Conservation (phyloP, 352 stramenopile species). For the Globisporangium paroecandrum region DNA sequence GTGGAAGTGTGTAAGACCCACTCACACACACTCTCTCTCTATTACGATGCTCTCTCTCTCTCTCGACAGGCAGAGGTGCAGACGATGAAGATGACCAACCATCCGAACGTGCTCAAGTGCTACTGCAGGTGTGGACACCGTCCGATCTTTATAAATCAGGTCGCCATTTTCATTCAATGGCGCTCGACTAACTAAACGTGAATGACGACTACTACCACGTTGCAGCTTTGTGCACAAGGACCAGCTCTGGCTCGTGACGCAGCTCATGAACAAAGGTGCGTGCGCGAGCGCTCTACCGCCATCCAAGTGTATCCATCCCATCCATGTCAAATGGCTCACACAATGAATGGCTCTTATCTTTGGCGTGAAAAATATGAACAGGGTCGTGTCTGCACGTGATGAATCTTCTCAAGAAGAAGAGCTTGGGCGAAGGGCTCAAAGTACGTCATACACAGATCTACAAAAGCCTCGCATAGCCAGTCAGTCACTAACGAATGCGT, state of each 20-base stretch:
- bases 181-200: not conserved
- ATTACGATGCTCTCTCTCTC: not conserved
- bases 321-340: not conserved
- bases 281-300: not conserved
- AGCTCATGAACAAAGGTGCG: constrained; percentile 97
- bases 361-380: constrained; percentile 9
- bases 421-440: constrained; percentile 82
- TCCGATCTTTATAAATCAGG: not conserved
- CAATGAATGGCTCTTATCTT: not conserved
- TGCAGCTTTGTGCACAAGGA: constrained; percentile 95
- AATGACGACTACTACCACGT: not conserved
- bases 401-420: constrained; percentile 91
- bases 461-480: not conserved
- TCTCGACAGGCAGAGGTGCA: constrained; percentile 89
- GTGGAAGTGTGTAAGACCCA: not conserved
- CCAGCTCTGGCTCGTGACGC: constrained; percentile 98
- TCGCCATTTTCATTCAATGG: not conserved
- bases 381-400: constrained; percentile 97
- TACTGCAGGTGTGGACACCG: constrained; percentile 80
- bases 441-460: not conserved
- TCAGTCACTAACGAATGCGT: not conserved
- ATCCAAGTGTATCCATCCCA: constrained; percentile 1
- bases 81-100: constrained; percentile 98
- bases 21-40: not conserved
- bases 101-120: constrained; percentile 97